Conservation (phyloP, 495 filamentous ascomycete species). For the Trichoderma gamsii region DNA sequence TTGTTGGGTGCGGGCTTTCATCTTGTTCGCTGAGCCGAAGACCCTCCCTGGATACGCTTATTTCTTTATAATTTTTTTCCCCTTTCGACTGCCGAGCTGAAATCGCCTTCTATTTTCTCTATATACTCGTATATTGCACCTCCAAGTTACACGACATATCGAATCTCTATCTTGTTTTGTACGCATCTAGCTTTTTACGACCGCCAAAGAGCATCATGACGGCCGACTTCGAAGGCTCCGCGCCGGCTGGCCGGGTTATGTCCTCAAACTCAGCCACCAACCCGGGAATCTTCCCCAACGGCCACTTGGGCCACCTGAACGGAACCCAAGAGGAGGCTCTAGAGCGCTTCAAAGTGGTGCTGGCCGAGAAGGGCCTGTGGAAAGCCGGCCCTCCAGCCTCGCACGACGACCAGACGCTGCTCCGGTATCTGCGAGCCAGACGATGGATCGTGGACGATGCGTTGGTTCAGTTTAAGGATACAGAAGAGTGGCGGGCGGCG, state of each 20-base stretch:
- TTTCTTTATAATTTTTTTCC: neutral
- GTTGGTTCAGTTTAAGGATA: slow-evolving; percentile 78
- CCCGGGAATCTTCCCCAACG: slow-evolving; percentile 39
- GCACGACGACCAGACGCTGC: slow-evolving; percentile 74
- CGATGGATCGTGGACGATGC: slow-evolving; percentile 68
- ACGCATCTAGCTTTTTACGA: neutral
- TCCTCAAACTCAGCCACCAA: neutral
- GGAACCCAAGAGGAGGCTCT: slow-evolving; percentile 60
- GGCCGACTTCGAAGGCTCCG: slow-evolving; percentile 4
- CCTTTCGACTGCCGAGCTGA: neutral
- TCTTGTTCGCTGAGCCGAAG: neutral
- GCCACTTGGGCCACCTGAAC: slow-evolving; percentile 69
- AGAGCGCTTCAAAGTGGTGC: slow-evolving; percentile 58
- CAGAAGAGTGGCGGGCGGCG: slow-evolving; percentile 77
- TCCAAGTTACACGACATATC: too few relatives aligned
- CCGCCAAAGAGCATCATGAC: neutral
- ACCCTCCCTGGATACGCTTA: neutral
- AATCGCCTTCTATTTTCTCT: too few relatives aligned
- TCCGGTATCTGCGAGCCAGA: slow-evolving; percentile 79
- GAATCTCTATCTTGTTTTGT: neutral
- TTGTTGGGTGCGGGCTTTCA: neutral
- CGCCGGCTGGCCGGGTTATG: neutral
- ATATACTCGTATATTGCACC: too few relatives aligned
- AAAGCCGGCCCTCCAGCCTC: slow-evolving; percentile 49
- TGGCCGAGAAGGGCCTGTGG: slow-evolving; percentile 61